Evolutionary conservation across 495 filamentous ascomycete species (phyloP).

Genomic region (Aspergillus coremiiformis): DNA sequence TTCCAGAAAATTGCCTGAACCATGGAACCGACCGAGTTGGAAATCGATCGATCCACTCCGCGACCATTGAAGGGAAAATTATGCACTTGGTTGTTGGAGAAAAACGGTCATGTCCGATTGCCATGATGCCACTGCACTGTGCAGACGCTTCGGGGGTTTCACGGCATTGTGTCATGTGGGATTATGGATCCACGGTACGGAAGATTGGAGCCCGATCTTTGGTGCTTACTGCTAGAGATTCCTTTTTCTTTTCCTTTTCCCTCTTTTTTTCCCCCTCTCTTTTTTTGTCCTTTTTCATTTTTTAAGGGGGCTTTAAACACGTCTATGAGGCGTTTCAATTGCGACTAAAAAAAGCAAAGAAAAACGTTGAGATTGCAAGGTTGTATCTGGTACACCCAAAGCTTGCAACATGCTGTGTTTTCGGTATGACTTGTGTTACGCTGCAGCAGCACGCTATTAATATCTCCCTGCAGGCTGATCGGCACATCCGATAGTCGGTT

Average conservation of each 20-base stretch:
- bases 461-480: neutral
- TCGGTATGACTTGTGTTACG: neutral
- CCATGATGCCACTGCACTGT: neutral
- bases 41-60: constrained; percentile 11
- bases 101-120: neutral
- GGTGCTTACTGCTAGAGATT: neutral
- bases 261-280: too few species aligned
- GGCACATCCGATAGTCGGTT: neutral
- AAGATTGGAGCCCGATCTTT: neutral
- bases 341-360: neutral
- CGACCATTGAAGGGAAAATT: neutral
- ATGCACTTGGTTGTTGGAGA: neutral
- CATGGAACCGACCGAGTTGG: constrained; percentile 4
- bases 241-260: too few species aligned
- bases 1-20: constrained; percentile 1
- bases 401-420: neutral
- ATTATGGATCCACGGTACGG: neutral
- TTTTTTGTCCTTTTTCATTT: too few species aligned
- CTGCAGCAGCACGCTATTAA: neutral
- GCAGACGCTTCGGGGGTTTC: neutral
- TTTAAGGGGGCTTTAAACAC: too few species aligned
- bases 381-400: neutral
- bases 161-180: neutral
- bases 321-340: too few species aligned
- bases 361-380: neutral